These are phyloP conservation scores for Pseudomonodictys pantanalensis DNA, from an alignment of 495 filamentous ascomycete genomes.

Conservation along the genomic window DNA sequence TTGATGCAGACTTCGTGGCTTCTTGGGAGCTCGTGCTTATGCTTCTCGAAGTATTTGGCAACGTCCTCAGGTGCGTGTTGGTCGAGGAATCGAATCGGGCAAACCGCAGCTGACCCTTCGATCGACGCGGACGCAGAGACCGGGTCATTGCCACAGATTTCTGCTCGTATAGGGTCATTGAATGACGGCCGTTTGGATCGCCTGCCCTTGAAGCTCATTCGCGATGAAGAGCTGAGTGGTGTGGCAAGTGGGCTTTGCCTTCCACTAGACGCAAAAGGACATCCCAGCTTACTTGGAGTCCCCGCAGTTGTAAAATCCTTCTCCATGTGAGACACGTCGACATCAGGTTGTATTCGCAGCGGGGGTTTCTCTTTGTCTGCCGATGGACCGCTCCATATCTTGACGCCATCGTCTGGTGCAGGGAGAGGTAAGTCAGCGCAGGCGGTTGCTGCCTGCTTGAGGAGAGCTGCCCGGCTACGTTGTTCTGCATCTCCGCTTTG, in stretches of 20 bases:
- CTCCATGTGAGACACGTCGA: conserved; percentile 49
- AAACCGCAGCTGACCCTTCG: conserved; percentile 44
- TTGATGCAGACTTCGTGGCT: conserved; percentile 88
- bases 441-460: conserved; percentile 24
- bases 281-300: conserved; percentile 58
- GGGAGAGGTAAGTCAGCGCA: neutral
- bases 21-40: conserved; percentile 87
- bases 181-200: conserved; percentile 38
- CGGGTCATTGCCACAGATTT: conserved; percentile 52
- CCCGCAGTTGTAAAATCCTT: conserved; percentile 64
- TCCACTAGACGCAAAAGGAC: conserved; percentile 53
- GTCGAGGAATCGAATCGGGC: conserved; percentile 84
- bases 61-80: conserved; percentile 90
- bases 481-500: conserved; percentile 19
- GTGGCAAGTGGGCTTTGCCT: conserved; percentile 30
- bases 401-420: conserved; percentile 27
- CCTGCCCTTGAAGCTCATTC: conserved; percentile 43
- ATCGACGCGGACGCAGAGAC: conserved; percentile 49
- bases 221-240: conserved; percentile 34
- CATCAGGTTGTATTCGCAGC: conserved; percentile 40
- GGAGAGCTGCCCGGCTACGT: conserved; percentile 10
- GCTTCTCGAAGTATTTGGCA: conserved; percentile 80
- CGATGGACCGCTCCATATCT: conserved; percentile 46
- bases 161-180: conserved; percentile 59
- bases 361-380: conserved; percentile 41